phyloP scores from a whole-genome alignment of 345 rosid genomes.

The Triadica sebifera region DNA sequence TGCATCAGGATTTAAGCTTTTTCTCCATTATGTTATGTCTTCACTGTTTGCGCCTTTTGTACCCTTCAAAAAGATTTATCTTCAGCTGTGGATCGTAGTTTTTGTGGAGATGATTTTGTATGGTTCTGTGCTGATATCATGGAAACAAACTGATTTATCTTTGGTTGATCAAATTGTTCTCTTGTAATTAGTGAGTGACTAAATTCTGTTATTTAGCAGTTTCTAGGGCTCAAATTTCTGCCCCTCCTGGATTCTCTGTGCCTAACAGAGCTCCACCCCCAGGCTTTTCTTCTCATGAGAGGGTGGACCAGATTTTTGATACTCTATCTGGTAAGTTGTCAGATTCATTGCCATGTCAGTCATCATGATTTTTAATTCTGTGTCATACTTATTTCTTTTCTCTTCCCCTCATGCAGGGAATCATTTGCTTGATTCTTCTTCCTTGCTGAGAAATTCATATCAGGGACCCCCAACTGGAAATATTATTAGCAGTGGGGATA shows the following conservation, averaged over 20 bases:
- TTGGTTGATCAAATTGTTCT: no score
- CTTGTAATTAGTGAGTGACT: neutral
- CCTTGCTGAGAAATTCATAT: slow-evolving; percentile 51
- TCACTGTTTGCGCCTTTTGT: no score
- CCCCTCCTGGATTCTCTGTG: slow-evolving; percentile 83
- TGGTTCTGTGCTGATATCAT: neutral
- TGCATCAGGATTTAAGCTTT: no score
- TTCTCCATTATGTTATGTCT: no score
- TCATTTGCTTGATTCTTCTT: slow-evolving; percentile 45
- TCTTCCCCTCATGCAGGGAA: slow-evolving; percentile 42
- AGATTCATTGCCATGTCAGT: neutral
- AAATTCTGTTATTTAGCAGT: slow-evolving; percentile 17
- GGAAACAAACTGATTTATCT: neutral
- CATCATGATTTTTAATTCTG: neutral
- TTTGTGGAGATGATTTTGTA: neutral
- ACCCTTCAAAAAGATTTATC: neutral
- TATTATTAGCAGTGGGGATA: slow-evolving; percentile 44
- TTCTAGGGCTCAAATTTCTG: slow-evolving; percentile 67
- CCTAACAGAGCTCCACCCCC: slow-evolving; percentile 93
- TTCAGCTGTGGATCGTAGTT: neutral
- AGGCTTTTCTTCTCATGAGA: slow-evolving; percentile 75
- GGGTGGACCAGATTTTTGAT: slow-evolving; percentile 50
- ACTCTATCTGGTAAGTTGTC: slow-evolving; percentile 44
- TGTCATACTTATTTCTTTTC: neutral
- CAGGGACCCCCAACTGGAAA: slow-evolving; percentile 41